Evolutionary conservation across 1,284 basidiomycete species (phyloP).

Genomic region (Boletus smithii): DNA sequence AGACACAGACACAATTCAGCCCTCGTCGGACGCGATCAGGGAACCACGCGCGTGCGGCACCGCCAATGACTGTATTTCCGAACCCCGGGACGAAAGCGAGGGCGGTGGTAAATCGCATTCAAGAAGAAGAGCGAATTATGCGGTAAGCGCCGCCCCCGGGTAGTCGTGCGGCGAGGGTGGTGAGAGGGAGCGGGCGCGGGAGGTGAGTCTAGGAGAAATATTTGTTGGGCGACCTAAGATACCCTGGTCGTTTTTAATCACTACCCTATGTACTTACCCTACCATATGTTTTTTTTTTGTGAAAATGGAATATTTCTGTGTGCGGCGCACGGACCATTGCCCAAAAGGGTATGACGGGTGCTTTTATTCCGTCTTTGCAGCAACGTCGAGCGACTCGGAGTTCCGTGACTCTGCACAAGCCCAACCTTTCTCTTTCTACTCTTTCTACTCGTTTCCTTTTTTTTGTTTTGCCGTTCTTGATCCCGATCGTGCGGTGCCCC

Average conservation of each 20-base stretch:
- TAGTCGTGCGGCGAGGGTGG: slow-evolving; percentile 10
- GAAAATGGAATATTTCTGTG: too few species aligned
- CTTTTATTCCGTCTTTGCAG: background rate
- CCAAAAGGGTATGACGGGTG: slow-evolving; percentile 5
- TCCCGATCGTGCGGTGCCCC: slow-evolving; percentile 74
- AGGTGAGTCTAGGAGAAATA: background rate
- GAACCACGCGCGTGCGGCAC: background rate
- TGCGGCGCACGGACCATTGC: slow-evolving; percentile 21
- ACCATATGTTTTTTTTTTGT: too few species aligned
- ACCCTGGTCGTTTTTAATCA: too few species aligned
- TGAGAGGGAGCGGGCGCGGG: background rate
- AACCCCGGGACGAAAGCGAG: slow-evolving; percentile 20
- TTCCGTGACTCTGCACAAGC: background rate
- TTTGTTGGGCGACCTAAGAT: background rate
- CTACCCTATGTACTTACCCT: too few species aligned
- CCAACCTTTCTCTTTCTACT: background rate
- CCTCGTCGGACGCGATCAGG: slow-evolving; percentile 12
- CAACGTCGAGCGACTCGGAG: background rate
- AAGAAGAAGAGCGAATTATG: slow-evolving; percentile 4
- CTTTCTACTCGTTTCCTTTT: background rate
- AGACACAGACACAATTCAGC: background rate
- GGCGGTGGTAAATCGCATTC: slow-evolving; percentile 12
- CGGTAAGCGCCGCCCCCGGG: slow-evolving; percentile 7
- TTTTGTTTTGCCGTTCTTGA: slow-evolving; percentile 11
- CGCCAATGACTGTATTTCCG: slow-evolving; percentile 3